Base-by-base conservation (phyloP, 805 yeast genomes). In the Suhomyces emberorum region DNA sequence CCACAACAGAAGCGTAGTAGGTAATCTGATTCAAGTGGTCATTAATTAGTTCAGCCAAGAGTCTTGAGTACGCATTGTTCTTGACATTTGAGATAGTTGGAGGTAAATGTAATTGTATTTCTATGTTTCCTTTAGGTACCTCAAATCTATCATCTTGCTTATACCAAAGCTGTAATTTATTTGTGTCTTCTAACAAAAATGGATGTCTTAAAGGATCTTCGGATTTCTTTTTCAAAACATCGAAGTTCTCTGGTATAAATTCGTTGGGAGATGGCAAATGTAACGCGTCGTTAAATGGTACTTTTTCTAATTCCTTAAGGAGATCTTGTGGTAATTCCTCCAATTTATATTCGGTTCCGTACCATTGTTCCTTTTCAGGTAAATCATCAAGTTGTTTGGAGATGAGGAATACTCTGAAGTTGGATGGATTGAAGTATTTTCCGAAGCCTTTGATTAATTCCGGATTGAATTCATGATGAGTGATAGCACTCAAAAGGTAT, bases 101-200 rank as follows among this genome's bases (percentile, higher is more conserved):
- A 1, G 95, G 95, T 28, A 79, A 62, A 43, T 79, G 81, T 44
- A 91, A 70, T 27, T 75, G 68, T 35, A 87, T 55, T 26, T 76
- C 75, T 20, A 88, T 76, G 32, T 76, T 69, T 1, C 93, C 93
- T 62, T 89, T 85, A 33, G 98, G 98, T 12, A 86, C 84, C 69
- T 83, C 78, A 54, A 91, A 85, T 34, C 81, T 78, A 47, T 91
- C 96, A 63, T 91, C 96, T 49, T 83, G 83, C 57, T 91, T 91
- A 58, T 70, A 86, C 98, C 98, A 91, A 24, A 86, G 63, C 48
- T 79, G 81, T 25, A 70, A 59, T 32, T 69, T 69, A 10, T 71
- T 60, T 30, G 72, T 69, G 30, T 74, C 69, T 40, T 72, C 56
- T 37, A 93, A 61, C 27, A 88, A 64, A 24, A 66, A 65, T 1